Evolutionary conservation across 2,329 filamentous ascomycete species (phyloP).

Genomic region (Colletotrichum neosansevieriae): DNA sequence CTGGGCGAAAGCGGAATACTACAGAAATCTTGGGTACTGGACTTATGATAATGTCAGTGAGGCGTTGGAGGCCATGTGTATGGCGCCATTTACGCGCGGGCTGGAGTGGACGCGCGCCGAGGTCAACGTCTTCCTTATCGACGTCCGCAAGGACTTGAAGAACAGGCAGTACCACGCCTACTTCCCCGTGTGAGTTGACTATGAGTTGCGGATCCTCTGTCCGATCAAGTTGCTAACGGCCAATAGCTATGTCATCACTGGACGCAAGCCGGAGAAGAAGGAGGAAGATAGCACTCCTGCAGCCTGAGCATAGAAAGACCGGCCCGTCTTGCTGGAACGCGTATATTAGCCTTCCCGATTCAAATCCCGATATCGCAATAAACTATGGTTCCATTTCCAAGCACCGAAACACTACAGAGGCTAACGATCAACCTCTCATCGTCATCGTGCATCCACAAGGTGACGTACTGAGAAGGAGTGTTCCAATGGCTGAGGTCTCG

Average conservation of each 20-base stretch:
- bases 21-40: slow-evolving; percentile 39
- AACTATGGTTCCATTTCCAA: too few relatives aligned
- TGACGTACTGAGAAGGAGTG: too few relatives aligned
- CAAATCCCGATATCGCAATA: too few relatives aligned
- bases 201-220: accelerated
- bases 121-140: slow-evolving; percentile 49
- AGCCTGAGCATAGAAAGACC: too few relatives aligned
- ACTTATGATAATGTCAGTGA: slow-evolving; percentile 48
- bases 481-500: too few relatives aligned
- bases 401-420: too few relatives aligned
- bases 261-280: slow-evolving; percentile 16
- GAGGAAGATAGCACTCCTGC: too few relatives aligned
- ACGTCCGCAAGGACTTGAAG: slow-evolving; percentile 49
- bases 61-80: slow-evolving; percentile 50
- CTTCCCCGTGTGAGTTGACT: slow-evolving; percentile 50
- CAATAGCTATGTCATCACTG: slow-evolving; percentile 7
- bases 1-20: slow-evolving; percentile 32
- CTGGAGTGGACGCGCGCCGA: slow-evolving; percentile 49
- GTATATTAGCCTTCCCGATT: too few relatives aligned
- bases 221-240: background rate
- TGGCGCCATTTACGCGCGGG: slow-evolving; percentile 50
- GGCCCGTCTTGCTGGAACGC: too few relatives aligned
- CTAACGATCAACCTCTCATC: too few relatives aligned
- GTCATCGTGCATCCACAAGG: too few relatives aligned
- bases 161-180: slow-evolving; percentile 51